A percentile compares a stretch with the other conserved stretches of the same genome.
phyloP scores from a whole-genome alignment of 2,329 filamentous ascomycete genomes.

The Lojkania enalia region DNA sequence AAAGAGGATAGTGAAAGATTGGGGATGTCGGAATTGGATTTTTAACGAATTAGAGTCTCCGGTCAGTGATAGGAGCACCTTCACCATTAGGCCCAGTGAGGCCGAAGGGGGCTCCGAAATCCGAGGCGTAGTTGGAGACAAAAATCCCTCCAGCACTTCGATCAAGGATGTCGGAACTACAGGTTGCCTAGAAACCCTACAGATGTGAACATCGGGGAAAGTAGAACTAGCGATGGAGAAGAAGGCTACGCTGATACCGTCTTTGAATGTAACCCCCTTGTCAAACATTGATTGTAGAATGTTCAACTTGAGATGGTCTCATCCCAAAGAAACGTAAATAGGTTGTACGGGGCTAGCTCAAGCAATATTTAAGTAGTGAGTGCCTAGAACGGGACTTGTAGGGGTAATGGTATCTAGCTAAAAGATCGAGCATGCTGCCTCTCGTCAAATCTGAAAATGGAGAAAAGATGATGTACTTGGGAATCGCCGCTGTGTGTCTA shows the following conservation, averaged over 20 bases:
- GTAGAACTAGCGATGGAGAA: neutral
- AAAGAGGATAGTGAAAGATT: constrained; percentile 5
- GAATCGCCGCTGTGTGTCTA: too few relatives aligned
- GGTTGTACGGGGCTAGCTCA: constrained; percentile 3
- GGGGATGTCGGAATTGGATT: constrained; percentile 19
- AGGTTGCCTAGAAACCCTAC: neutral
- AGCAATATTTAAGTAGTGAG: neutral
- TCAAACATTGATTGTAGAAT: constrained; percentile 12
- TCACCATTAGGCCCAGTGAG: neutral
- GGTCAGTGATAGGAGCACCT: constrained; percentile 5
- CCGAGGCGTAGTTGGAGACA: constrained; percentile 2
- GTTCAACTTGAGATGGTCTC: constrained; percentile 4
- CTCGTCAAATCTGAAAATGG: too few relatives aligned
- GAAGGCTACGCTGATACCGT: too few relatives aligned
- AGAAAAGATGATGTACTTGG: too few relatives aligned
- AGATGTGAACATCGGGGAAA: neutral
- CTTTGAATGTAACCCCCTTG: neutral
- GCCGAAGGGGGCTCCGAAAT: constrained; percentile 1
- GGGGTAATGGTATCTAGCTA: neutral
- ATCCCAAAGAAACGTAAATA: constrained; percentile 6
- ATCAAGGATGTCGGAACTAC: neutral
- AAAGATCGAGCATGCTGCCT: too few relatives aligned
- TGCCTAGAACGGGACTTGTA: neutral
- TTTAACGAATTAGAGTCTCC: constrained; percentile 10
- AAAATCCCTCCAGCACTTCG: too few relatives aligned